Evolutionary conservation across 2,329 filamentous ascomycete genomes (phyloP).

Genomic region (Eutypella sp.): DNA sequence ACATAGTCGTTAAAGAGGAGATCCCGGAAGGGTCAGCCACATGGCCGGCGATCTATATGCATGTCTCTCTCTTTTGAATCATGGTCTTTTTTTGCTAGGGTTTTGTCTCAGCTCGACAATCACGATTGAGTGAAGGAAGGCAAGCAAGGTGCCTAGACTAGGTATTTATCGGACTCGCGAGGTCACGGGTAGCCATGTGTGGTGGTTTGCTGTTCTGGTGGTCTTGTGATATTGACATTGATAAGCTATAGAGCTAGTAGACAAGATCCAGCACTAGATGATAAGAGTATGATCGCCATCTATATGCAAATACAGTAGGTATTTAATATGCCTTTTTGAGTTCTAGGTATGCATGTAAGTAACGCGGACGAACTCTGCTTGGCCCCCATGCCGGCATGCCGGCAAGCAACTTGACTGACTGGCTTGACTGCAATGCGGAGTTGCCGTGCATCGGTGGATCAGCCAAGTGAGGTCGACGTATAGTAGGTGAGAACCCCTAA

Average conservation of each 20-base stretch:
- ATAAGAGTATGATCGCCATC: too few species aligned
- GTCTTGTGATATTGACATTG: too few species aligned
- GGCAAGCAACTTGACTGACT: constrained; percentile 14
- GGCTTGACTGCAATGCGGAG: too few species aligned
- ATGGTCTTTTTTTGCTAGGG: constrained; percentile 7
- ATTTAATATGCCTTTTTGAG: too few species aligned
- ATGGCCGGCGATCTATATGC: constrained; percentile 17
- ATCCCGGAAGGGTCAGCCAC: constrained; percentile 16
- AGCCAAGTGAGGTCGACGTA: constrained; percentile 13
- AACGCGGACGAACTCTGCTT: constrained; percentile 8
- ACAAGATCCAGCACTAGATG: too few species aligned
- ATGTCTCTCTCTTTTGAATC: constrained; percentile 6
- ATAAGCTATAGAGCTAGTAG: too few species aligned
- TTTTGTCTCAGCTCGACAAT: constrained; percentile 19
- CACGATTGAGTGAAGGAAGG: constrained; percentile 7
- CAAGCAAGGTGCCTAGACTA: neutral
- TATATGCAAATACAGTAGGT: too few species aligned
- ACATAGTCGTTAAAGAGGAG: too few species aligned
- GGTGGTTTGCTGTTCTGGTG: too few species aligned
- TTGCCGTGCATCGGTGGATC: constrained; percentile 17
- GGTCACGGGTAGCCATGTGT: neutral
- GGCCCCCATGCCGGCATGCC: too few species aligned
- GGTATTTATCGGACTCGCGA: constrained; percentile 1
- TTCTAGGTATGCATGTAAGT: neutral
- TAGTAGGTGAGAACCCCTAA: too few species aligned